phyloP scores from a whole-genome alignment of 805 yeast genomes.

The Gaillardinia entomophila region DNA sequence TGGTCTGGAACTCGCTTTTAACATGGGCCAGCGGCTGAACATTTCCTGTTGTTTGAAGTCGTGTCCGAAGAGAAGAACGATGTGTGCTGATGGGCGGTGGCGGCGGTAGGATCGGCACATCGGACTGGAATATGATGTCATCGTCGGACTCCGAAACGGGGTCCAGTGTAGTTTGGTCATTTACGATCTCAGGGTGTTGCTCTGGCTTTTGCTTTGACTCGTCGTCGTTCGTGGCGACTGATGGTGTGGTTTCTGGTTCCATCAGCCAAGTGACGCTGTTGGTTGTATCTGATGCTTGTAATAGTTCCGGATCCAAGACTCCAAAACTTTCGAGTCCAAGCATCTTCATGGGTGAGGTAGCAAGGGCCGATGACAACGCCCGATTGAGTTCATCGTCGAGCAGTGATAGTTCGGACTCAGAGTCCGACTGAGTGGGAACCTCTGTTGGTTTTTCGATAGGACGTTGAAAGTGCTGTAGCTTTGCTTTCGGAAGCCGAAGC shows the following conservation, averaged over 20 bases:
- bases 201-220: too few species aligned
- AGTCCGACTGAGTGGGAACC: background rate
- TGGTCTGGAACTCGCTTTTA: too few species aligned
- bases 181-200: conserved; percentile 5
- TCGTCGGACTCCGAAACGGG: conserved; percentile 8
- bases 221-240: background rate
- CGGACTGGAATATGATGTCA: background rate
- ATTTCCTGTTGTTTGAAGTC: conserved; percentile 1
- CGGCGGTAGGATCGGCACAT: background rate
- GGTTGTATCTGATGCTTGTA: background rate
- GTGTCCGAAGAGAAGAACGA: conserved; percentile 1
- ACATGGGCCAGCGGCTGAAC: background rate
- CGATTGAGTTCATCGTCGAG: conserved; percentile 2
- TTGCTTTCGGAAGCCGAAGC: conserved; percentile 3
- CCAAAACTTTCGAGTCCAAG: conserved; percentile 2
- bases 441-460: conserved; percentile 1
- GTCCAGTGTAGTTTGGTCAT: conserved; percentile 13
- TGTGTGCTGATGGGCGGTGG: conserved; percentile 1
- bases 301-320: conserved; percentile 1
- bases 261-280: background rate
- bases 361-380: conserved; percentile 5
- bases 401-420: conserved; percentile 1
- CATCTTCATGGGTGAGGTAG: too few species aligned
- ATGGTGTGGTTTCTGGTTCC: background rate
- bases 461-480: background rate